Evolutionary conservation across 2,329 filamentous ascomycete genomes (phyloP).

Genomic region (Magnaporthiopsis poae): DNA sequence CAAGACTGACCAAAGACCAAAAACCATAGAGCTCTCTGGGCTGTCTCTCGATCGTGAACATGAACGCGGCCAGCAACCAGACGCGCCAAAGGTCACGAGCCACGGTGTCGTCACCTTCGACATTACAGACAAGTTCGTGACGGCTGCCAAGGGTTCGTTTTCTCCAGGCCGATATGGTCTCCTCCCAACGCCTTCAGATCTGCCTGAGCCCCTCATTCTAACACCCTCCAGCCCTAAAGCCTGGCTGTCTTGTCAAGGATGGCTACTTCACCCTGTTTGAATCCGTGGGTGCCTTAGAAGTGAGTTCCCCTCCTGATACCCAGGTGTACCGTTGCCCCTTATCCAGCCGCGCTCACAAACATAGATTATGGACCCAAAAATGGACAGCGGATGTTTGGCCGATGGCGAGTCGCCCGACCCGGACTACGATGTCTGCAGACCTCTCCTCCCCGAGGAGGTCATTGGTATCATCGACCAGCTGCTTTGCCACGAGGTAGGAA

Average conservation of each 20-base stretch:
- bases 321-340: not conserved
- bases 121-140: slow-evolving; percentile 46
- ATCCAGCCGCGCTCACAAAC: not conserved
- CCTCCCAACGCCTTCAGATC: not conserved
- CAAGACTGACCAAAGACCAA: not conserved
- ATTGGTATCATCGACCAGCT: slow-evolving; percentile 91
- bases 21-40: slow-evolving; percentile 30
- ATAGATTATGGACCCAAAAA: slow-evolving; percentile 97
- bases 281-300: slow-evolving; percentile 77
- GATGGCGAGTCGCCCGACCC: slow-evolving; percentile 75
- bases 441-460: slow-evolving; percentile 66
- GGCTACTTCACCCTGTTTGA: slow-evolving; percentile 88
- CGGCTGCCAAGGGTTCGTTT: slow-evolving; percentile 42
- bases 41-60: slow-evolving; percentile 28
- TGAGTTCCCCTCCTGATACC: slow-evolving; percentile 20
- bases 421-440: slow-evolving; percentile 62
- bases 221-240: slow-evolving; percentile 50
- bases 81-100: slow-evolving; percentile 31
- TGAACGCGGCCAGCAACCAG: slow-evolving; percentile 16
- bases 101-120: slow-evolving; percentile 46
- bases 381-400: slow-evolving; percentile 84
- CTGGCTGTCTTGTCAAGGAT: slow-evolving; percentile 87
- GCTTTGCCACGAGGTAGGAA: slow-evolving; percentile 68
- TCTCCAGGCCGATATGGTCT: slow-evolving; percentile 7
- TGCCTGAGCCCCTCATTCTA: not conserved